Evolutionary conservation across 345 rosid species (phyloP).

Genomic region (Durio zibethinus): DNA sequence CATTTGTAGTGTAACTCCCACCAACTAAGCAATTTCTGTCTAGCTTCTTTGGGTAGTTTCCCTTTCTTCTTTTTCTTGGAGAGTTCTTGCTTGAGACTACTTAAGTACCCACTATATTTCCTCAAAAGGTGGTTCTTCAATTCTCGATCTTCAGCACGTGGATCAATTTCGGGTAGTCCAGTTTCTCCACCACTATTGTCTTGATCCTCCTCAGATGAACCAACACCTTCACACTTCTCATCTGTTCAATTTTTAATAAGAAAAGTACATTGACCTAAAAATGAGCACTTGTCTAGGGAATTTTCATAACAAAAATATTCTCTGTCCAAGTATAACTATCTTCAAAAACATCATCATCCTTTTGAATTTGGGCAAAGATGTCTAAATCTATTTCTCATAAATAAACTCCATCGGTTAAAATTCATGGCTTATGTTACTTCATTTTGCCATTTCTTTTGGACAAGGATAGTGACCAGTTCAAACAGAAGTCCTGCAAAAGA

Average conservation of each 20-base stretch:
- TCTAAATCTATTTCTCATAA: background rate
- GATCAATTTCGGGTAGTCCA: conserved; percentile 80
- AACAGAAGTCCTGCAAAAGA: conserved; percentile 14
- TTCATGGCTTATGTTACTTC: background rate
- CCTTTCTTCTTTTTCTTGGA: conserved; percentile 99
- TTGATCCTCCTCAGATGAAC: conserved; percentile 82
- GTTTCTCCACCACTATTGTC: conserved; percentile 83
- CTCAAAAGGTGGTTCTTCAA: conserved; percentile 84
- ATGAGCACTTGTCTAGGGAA: background rate
- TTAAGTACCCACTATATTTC: conserved; percentile 92
- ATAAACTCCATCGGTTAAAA: background rate
- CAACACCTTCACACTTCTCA: conserved; percentile 74
- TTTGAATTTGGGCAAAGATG: background rate
- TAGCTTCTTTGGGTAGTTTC: conserved; percentile 94
- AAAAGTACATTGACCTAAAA: background rate
- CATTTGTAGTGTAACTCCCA: conserved; percentile 99
- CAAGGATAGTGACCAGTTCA: conserved; percentile 7
- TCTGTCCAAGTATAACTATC: background rate
- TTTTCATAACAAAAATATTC: background rate
- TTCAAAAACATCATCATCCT: background rate
- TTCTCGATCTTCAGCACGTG: conserved; percentile 90
- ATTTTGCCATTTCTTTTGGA: background rate
- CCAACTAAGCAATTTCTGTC: conserved; percentile 97
- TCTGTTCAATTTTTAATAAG: conserved; percentile 33
- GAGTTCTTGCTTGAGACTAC: conserved; percentile 93